Conservation (phyloP, 164 flowering plant genomes). For the Kingdonia uniflora region DNA sequence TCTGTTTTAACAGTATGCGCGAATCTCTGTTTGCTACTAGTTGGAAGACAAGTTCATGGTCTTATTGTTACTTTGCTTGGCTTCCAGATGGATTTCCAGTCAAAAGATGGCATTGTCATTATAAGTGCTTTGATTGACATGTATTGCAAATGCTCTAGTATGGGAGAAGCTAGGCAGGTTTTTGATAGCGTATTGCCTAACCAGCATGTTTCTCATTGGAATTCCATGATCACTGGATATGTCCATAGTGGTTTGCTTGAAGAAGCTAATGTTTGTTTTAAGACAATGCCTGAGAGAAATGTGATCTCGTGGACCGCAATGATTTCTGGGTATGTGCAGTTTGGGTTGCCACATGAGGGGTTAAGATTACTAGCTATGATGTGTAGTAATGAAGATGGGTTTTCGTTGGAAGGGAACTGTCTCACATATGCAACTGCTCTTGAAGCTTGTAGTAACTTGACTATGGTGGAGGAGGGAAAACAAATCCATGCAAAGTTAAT, state of each 20-base stretch:
- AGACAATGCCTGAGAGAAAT: slow-evolving; percentile 22
- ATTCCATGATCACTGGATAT: too few species aligned
- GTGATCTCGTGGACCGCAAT: too few species aligned
- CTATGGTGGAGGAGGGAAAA: slow-evolving; percentile 20
- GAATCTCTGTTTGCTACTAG: too few species aligned
- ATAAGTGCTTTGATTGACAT: too few species aligned
- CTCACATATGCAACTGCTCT: slow-evolving; percentile 23
- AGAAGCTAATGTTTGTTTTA: slow-evolving; percentile 17
- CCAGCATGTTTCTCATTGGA: slow-evolving; percentile 17
- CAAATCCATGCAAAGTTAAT: slow-evolving; percentile 30
- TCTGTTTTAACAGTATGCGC: too few species aligned
- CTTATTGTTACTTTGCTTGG: slow-evolving; percentile 16
- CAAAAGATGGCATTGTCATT: slow-evolving; percentile 13
- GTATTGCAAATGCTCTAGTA: too few species aligned
- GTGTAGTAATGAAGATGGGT: slow-evolving; percentile 13
- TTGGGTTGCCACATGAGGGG: slow-evolving; percentile 22
- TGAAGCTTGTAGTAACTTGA: slow-evolving; percentile 25
- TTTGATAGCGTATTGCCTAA: slow-evolving; percentile 8
- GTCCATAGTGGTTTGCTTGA: slow-evolving; percentile 23
- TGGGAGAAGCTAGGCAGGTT: too few species aligned
- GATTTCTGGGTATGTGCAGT: too few species aligned
- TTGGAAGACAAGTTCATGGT: slow-evolving; percentile 33
- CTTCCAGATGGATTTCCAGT: too few species aligned
- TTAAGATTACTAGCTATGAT: slow-evolving; percentile 19
- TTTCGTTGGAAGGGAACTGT: slow-evolving; percentile 19